Evolutionary conservation across 192 early-diverging fungal genomes (phyloP), one percentile per base, ranked within the genome.

Genomic region (Phycomyces nitens): DNA sequence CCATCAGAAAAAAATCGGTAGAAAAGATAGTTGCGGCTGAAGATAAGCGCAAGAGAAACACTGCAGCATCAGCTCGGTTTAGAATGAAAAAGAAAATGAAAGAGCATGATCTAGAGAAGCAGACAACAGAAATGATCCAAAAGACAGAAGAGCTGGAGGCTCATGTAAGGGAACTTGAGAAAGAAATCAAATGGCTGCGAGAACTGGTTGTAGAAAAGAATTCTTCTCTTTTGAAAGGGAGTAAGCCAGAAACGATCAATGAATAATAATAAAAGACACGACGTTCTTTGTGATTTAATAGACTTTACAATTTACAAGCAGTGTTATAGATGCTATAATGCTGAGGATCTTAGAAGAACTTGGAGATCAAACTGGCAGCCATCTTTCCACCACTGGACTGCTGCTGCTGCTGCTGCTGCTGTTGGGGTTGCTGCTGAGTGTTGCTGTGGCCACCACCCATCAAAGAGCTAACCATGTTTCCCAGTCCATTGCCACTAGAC

Each of bases 41-140:
- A 44, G 94, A 98, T 72, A 96, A 97, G 76, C 87, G 96, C 41
- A 79, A 86, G 24, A 82, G 95, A 55, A 99, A 99, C 82, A 99
- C 95, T 3, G 94, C 88, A 4, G 97, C 97, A 3, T 94, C 92
- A 1, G 95, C 95, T 16, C 79, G 97, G 15, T 99, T 99, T 82
- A 85, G 97, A n/a, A 83, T 89, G 50, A 94, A 95, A 81, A 99
- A 97, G 70, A 96, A 96, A 77, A 71, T 87, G 69, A 85, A 90
- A 50, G 95, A 97, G 73, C 88, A 92, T 77, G 83, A 80, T 20
- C 71, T 99, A 26, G 88, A 95, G 77, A 77, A 80, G 54, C 89
- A 87, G 0, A 92, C 91, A 38, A 80, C 87, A 60, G 89, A 91
- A 57, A 88, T 96, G 91, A 83, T 84, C 0, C 80, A 74, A 15